phyloP scores from a whole-genome alignment of 2,329 filamentous ascomycete species.

The Microcyclosporella mali region DNA sequence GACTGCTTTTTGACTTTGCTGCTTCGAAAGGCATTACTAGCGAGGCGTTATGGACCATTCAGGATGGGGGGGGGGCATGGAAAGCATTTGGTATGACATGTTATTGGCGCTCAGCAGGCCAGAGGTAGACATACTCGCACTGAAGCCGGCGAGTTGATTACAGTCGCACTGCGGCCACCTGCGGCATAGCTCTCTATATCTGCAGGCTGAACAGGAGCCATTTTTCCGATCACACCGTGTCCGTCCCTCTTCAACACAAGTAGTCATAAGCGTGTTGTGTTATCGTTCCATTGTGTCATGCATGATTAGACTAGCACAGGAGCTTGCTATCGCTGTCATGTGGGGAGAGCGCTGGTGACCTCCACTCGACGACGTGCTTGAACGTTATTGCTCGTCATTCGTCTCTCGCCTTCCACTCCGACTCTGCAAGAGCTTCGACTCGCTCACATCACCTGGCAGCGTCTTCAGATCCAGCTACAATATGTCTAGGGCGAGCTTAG shows the following conservation, averaged over 20 bases:
- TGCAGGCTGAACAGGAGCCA: neutral
- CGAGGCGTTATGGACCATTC: constrained; percentile 1
- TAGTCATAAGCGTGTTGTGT: no score
- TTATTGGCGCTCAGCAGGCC: neutral
- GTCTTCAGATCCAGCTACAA: no score
- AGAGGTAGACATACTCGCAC: neutral
- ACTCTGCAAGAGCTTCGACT: no score
- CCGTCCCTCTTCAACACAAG: no score
- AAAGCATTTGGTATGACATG: no score
- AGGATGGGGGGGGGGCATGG: neutral
- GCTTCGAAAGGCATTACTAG: neutral
- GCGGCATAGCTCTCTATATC: constrained; percentile 1
- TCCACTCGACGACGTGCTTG: no score
- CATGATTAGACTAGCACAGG: neutral
- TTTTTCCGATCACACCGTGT: no score
- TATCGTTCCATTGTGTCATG: neutral
- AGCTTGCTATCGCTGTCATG: neutral
- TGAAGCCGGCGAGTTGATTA: no score
- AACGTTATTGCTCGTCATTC: neutral
- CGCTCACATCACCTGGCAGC: no score
- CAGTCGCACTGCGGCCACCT: constrained; percentile 1
- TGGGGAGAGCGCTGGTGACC: neutral
- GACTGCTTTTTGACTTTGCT: no score
- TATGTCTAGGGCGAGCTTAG: no score
- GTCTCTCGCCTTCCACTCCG: neutral